A percentile compares a stretch with the other conserved stretches of the same genome.
phyloP scores from a whole-genome alignment of 768 basidiomycete genomes.

The Termitomyces sp. region DNA sequence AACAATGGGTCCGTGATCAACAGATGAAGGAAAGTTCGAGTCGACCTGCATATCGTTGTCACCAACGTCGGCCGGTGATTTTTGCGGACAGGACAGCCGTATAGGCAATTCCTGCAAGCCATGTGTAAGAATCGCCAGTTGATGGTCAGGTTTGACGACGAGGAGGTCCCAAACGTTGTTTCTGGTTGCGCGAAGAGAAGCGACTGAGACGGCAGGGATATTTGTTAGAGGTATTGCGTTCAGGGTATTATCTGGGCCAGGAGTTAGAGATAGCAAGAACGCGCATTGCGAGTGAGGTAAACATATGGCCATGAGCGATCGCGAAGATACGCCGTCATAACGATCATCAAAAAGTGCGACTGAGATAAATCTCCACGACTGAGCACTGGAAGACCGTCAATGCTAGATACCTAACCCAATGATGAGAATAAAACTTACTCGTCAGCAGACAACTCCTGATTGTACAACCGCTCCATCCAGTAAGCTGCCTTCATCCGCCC shows the following conservation, averaged over 20 bases:
- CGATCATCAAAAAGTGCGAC: constrained; percentile 62
- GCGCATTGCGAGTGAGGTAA: constrained; percentile 41
- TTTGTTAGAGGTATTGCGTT: constrained; percentile 32
- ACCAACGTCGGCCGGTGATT: constrained; percentile 4
- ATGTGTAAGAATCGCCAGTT: constrained; percentile 57
- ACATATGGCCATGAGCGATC: constrained; percentile 52
- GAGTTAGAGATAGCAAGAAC: constrained; percentile 43
- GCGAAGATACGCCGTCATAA: constrained; percentile 48
- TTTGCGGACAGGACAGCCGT: constrained; percentile 19
- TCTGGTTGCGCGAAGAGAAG: constrained; percentile 61
- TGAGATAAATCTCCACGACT: constrained; percentile 43
- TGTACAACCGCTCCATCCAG: constrained; percentile 64
- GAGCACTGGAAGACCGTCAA: constrained; percentile 24
- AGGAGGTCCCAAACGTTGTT: constrained; percentile 64
- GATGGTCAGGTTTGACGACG: constrained; percentile 51
- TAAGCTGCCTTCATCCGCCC: constrained; percentile 66
- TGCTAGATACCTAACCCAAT: background rate
- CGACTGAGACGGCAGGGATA: constrained; percentile 43
- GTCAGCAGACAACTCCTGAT: constrained; percentile 37
- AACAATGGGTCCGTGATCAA: constrained; percentile 32
- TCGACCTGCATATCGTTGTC: constrained; percentile 20
- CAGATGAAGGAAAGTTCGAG: constrained; percentile 6
- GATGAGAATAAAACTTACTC: constrained; percentile 40
- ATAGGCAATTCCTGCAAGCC: constrained; percentile 42
- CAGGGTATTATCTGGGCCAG: constrained; percentile 36